These are phyloP conservation scores for Amylocarpus encephaloides DNA, from an alignment of 2,329 filamentous ascomycete genomes.

Conservation along the genomic window DNA sequence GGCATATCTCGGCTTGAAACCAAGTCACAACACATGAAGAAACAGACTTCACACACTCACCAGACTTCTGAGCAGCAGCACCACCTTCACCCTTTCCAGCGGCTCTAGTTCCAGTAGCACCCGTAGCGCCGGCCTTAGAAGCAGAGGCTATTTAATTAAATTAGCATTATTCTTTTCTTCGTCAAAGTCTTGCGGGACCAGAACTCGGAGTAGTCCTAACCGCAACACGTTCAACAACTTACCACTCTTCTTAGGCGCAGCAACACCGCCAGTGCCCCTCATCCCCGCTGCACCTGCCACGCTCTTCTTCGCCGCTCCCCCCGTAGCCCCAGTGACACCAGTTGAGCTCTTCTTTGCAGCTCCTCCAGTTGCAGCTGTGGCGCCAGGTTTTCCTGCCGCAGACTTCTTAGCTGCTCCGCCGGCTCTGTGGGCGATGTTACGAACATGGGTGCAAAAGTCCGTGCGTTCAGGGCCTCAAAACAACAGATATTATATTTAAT, in stretches of 20 bases:
- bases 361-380: not conserved
- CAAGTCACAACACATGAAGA: not conserved
- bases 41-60: not conserved
- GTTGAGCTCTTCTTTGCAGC: not conserved
- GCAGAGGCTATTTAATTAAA: not conserved
- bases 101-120: not conserved
- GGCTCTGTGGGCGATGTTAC: not conserved
- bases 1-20: not conserved
- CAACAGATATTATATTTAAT: too few species aligned
- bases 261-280: not conserved
- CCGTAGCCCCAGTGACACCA: not conserved
- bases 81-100: not conserved
- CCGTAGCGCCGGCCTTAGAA: not conserved
- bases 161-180: too few species aligned
- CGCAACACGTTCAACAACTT: too few species aligned
- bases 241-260: too few species aligned
- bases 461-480: too few species aligned
- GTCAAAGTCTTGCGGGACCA: too few species aligned
- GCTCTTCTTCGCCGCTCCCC: not conserved
- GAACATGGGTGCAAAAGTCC: too few species aligned
- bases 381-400: not conserved
- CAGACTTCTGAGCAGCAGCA: not conserved
- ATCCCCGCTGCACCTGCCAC: not conserved
- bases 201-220: too few species aligned
- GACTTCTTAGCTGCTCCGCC: not conserved